Base-by-base conservation (phyloP, 1,139 yeast species). In the Wickerhamomyces sp. region DNA sequence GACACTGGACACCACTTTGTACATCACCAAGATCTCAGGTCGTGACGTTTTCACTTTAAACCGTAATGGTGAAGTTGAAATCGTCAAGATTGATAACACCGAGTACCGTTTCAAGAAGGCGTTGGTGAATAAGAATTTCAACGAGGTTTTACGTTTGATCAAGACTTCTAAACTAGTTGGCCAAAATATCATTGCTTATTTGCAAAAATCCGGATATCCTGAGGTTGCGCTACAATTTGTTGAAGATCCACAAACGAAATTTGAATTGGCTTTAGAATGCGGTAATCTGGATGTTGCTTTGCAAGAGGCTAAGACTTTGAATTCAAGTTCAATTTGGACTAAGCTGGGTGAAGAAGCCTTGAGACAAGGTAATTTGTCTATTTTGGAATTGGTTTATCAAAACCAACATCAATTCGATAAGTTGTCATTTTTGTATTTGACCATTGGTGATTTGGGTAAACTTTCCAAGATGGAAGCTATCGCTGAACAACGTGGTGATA, bases 21-120 rank as follows among this genome's bases (percentile, higher is more conserved):
- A 93, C 61, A 75, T 91, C 44, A 73, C 81, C 31, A 81, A 75
- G 57, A 88, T 83, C 28, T 60, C 70, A 44, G 91, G 87, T 30
- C 72, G 74, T 46, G 72, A 73, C 39, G 85, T 89, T 19, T 86
- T 74, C 62, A 83, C 95, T 48, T 74, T 91, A 56, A 85, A 77
- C 58, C 81, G 99, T 57, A 74, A 72, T 17, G 97, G 97, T 37
- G 79, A 80, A 53, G 89, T 88, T 39, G 91, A 86, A 55, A 72
- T 76, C 32, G 62, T 88, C 39, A 62, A 70, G 31, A 87, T 93
- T 48, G 98, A 93, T 57, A 96, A 98, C 31, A 89, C 97, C 22
- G 99, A 93, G 64, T 93, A 85, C 67, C 75, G 97, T 54, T 93
- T 93, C 72, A 93, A 93, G 68, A 82, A 81, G 54, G 95, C 98